These are phyloP conservation scores for Monilinia polystroma DNA, from an alignment of 2,329 filamentous ascomycete species.

Conservation along the genomic window DNA sequence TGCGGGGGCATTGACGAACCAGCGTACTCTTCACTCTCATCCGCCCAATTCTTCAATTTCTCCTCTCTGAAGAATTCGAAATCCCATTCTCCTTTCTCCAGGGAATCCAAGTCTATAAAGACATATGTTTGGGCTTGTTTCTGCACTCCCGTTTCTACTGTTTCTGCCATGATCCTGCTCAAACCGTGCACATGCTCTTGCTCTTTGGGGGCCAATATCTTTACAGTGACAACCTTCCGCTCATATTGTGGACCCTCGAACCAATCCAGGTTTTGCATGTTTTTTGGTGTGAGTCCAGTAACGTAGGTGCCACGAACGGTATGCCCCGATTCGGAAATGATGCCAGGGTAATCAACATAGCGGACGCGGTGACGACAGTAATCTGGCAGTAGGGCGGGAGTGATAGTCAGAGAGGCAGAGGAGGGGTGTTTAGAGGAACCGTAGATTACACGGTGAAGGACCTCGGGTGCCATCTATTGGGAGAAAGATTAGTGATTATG, in stretches of 20 bases:
- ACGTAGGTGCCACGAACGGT: slow-evolving; percentile 74
- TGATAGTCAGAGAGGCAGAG: slow-evolving; percentile 56
- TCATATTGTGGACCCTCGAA: slow-evolving; percentile 81
- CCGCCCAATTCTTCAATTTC: slow-evolving; percentile 58
- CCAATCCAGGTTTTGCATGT: slow-evolving; percentile 71
- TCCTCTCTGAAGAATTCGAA: slow-evolving; percentile 78
- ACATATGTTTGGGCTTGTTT: slow-evolving; percentile 60
- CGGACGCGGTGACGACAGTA: slow-evolving; percentile 71
- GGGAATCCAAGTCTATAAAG: slow-evolving; percentile 49
- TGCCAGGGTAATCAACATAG: slow-evolving; percentile 75
- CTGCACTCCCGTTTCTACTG: slow-evolving; percentile 23
- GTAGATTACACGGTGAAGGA: slow-evolving; percentile 81
- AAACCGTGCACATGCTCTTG: neutral
- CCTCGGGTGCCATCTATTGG: slow-evolving; percentile 71
- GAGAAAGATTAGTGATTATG: neutral
- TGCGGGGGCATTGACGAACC: slow-evolving; percentile 24
- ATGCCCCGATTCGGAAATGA: slow-evolving; percentile 56
- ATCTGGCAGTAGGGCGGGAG: slow-evolving; percentile 71
- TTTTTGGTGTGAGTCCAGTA: slow-evolving; percentile 72
- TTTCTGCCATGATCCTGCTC: slow-evolving; percentile 20
- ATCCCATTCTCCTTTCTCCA: slow-evolving; percentile 83
- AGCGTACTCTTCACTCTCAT: slow-evolving; percentile 32
- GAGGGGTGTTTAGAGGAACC: slow-evolving; percentile 46
- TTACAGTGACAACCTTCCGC: slow-evolving; percentile 55
- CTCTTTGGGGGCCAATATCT: slow-evolving; percentile 42